Evolutionary conservation across 2,329 filamentous ascomycete genomes (phyloP).

Genomic region (Arthrobotrys sphaeroides): DNA sequence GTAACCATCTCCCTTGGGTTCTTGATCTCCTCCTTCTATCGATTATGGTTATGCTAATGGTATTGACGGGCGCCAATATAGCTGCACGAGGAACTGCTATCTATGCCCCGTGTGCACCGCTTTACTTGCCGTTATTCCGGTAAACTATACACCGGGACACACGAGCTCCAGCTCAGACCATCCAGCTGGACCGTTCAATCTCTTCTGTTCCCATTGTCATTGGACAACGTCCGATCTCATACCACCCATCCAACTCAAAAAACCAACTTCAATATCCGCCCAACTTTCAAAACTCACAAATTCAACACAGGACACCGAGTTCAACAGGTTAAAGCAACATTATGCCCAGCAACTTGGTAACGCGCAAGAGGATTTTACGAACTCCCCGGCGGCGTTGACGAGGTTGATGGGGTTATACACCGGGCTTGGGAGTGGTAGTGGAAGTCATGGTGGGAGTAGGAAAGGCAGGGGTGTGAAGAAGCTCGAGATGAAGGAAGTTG

Average conservation of each 20-base stretch:
- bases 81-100: constrained; percentile 93
- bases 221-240: constrained; percentile 92
- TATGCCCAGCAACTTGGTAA: constrained; percentile 57
- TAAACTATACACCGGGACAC: constrained; percentile 64
- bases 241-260: constrained; percentile 78
- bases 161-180: constrained; percentile 59
- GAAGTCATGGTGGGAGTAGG: constrained; percentile 23
- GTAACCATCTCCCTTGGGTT: constrained; percentile 5
- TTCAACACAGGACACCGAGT: constrained; percentile 54
- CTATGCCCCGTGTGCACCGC: constrained; percentile 90
- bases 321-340: constrained; percentile 56
- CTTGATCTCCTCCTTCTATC: not conserved
- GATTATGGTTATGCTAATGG: constrained; percentile 21
- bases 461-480: constrained; percentile 54
- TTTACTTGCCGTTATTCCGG: constrained; percentile 76
- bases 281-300: constrained; percentile 69
- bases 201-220: constrained; percentile 89
- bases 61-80: constrained; percentile 61
- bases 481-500: constrained; percentile 56
- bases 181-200: constrained; percentile 72
- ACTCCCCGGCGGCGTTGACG: constrained; percentile 57
- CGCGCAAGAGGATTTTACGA: constrained; percentile 56
- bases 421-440: constrained; percentile 25
- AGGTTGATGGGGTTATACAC: constrained; percentile 59
- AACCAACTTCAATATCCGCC: constrained; percentile 82